These are phyloP conservation scores for Mycosphaerella sp. DNA, from an alignment of 2,329 filamentous ascomycete species.

Conservation along the genomic window DNA sequence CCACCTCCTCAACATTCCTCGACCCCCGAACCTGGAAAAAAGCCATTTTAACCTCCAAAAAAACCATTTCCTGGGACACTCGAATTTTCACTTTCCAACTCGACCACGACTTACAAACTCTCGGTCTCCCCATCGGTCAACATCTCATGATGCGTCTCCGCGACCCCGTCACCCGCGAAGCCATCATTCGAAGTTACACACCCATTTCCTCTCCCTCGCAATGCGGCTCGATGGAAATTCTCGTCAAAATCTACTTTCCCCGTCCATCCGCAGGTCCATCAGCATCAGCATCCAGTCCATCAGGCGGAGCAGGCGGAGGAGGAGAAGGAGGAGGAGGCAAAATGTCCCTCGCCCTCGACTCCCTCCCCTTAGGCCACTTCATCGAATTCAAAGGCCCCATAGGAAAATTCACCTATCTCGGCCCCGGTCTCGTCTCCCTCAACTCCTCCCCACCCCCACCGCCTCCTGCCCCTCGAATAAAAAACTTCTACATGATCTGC, in stretches of 20 bases:
- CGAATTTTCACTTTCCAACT: conserved; percentile 76
- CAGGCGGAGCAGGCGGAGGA: too few species aligned
- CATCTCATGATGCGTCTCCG: conserved; percentile 78
- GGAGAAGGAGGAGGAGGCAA: conserved; percentile 68
- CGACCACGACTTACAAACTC: conserved; percentile 59
- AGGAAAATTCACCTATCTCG: conserved; percentile 75
- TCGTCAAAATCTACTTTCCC: conserved; percentile 70
- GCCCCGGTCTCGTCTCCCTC: conserved; percentile 57
- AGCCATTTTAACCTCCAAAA: conserved; percentile 61
- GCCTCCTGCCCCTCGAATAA: conserved; percentile 43
- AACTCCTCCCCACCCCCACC: conserved; percentile 49
- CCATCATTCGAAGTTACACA: conserved; percentile 81
- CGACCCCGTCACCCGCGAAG: conserved; percentile 62
- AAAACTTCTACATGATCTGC: conserved; percentile 76
- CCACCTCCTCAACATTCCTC: conserved; percentile 58
- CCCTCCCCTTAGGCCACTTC: conserved; percentile 61
- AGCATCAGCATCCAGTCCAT: too few species aligned
- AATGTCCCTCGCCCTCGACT: conserved; percentile 75
- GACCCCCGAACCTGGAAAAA: conserved; percentile 67
- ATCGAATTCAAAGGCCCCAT: conserved; percentile 86
- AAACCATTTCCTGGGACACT: conserved; percentile 66
- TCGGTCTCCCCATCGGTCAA: conserved; percentile 77
- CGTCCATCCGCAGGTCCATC: too few species aligned
- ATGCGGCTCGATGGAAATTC: conserved; percentile 61
- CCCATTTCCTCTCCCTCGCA: conserved; percentile 62